phyloP scores from a whole-genome alignment of 148 eudicot genomes.

The Spergularia bocconei region DNA sequence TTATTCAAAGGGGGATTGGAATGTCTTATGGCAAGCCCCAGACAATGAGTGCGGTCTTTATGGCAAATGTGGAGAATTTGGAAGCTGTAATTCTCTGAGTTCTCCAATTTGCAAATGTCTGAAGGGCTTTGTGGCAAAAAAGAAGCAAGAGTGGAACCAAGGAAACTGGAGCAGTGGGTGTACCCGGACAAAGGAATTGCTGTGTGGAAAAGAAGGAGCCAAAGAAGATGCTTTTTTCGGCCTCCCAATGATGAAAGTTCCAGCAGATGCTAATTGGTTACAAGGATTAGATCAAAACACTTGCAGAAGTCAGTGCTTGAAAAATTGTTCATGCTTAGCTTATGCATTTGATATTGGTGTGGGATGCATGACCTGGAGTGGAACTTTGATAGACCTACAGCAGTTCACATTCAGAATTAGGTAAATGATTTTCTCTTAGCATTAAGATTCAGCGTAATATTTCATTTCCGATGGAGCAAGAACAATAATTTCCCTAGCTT shows the following conservation, averaged over 20 bases:
- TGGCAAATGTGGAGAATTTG: slow-evolving; percentile 56
- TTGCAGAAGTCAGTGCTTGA: slow-evolving; percentile 29
- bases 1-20: slow-evolving; percentile 21
- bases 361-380: slow-evolving; percentile 11
- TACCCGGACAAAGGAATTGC: slow-evolving; percentile 31
- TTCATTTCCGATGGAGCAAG: not conserved
- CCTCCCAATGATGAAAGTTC: slow-evolving; percentile 33
- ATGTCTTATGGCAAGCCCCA: slow-evolving; percentile 14
- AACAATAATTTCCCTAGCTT: not conserved
- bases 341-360: slow-evolving; percentile 14
- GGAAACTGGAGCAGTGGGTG: slow-evolving; percentile 58
- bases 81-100: slow-evolving; percentile 39
- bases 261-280: slow-evolving; percentile 22
- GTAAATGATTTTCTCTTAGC: not conserved
- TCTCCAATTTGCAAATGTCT: slow-evolving; percentile 51
- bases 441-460: not conserved
- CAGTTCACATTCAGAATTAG: slow-evolving; percentile 4
- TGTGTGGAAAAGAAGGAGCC: slow-evolving; percentile 28
- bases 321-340: slow-evolving; percentile 8
- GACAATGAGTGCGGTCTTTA: slow-evolving; percentile 39
- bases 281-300: slow-evolving; percentile 12
- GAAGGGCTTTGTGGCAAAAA: slow-evolving; percentile 45
- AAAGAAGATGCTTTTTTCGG: slow-evolving; percentile 35
- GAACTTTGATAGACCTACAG: slow-evolving; percentile 8
- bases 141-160: slow-evolving; percentile 37